Conservation (phyloP, 2,329 filamentous ascomycete species). For the Hypoxylon sp. region DNA sequence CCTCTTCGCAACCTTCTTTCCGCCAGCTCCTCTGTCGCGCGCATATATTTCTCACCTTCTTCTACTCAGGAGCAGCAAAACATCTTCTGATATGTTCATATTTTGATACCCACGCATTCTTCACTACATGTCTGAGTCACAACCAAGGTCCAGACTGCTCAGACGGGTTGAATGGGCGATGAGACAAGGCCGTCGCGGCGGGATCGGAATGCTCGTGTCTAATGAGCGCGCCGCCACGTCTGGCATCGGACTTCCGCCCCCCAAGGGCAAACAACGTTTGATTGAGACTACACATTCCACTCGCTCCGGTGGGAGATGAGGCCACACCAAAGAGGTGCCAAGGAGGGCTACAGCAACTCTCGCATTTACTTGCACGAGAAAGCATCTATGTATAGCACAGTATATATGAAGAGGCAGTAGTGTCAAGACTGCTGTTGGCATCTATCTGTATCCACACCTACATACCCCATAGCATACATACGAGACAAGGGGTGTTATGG, state of each 20-base stretch:
- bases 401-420: neutral
- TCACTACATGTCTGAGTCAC: neutral
- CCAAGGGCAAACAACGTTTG: neutral
- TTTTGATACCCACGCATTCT: constrained; percentile 30
- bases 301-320: neutral
- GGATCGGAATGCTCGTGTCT: constrained; percentile 1
- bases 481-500: neutral
- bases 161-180: neutral
- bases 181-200: constrained; percentile 1
- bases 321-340: neutral
- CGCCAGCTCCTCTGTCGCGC: neutral
- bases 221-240: constrained; percentile 2
- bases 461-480: neutral
- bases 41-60: neutral
- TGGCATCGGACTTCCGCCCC: neutral
- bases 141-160: neutral
- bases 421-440: neutral
- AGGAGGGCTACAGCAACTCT: neutral
- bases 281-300: constrained; percentile 14
- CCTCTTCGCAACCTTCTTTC: constrained; percentile 18
- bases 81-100: constrained; percentile 28
- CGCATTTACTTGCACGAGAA: neutral
- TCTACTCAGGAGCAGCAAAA: neutral
- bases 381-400: constrained; percentile 3
- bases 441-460: constrained; percentile 8